A percentile compares a stretch with the other conserved stretches of the same genome.
These are phyloP conservation scores for Fonsecaea nubica DNA, from an alignment of 2,329 filamentous ascomycete genomes.

Conservation along the genomic window DNA sequence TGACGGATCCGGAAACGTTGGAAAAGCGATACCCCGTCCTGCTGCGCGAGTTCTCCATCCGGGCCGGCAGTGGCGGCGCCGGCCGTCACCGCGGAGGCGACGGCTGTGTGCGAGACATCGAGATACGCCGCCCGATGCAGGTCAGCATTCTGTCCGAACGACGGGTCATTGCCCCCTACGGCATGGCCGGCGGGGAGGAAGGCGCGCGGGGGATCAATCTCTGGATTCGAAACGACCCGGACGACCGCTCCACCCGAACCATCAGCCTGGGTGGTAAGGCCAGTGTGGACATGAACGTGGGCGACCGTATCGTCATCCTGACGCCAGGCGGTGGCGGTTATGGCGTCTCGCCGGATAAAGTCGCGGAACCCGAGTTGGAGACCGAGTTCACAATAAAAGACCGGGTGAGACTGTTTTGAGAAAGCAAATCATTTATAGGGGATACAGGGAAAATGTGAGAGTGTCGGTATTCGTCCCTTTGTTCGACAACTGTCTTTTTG, in stretches of 20 bases:
- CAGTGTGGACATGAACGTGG: conserved; percentile 41
- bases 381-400: conserved; percentile 1
- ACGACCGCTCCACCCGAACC: conserved; percentile 23
- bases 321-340: conserved; percentile 36
- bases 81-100: conserved; percentile 76
- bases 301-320: conserved; percentile 48
- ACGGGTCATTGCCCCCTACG: conserved; percentile 40
- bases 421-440: no score
- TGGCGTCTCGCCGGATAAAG: conserved; percentile 12
- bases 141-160: conserved; percentile 52
- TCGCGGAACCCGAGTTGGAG: background rate
- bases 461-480: no score
- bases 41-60: conserved; percentile 71
- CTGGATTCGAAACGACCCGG: conserved; percentile 38
- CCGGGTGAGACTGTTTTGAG: background rate
- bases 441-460: no score
- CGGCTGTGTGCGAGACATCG: conserved; percentile 78
- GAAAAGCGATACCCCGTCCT: conserved; percentile 78
- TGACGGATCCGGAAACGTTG: conserved; percentile 80
- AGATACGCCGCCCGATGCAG: conserved; percentile 78
- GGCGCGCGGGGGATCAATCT: conserved; percentile 38
- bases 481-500: no score
- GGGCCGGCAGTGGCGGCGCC: conserved; percentile 66
- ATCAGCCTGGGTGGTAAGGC: conserved; percentile 42
- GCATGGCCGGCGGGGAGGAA: conserved; percentile 39